Base-by-base conservation (phyloP, 1,284 basidiomycete species). In the Prillingera fragicola region DNA sequence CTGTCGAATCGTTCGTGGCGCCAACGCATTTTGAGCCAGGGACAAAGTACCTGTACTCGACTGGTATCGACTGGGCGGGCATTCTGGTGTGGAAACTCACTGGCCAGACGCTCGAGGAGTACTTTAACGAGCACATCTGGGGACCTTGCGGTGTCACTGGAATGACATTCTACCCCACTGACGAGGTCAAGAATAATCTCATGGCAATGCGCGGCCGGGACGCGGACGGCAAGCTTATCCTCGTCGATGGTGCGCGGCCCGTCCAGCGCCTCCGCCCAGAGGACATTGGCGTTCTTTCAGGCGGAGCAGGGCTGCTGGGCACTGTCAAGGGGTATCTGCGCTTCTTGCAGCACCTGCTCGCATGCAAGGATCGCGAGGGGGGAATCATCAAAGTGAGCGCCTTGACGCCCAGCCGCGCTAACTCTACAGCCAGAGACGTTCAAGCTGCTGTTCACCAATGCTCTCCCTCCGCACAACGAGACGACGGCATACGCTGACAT, bases 31-130 rank as follows among this genome's bases (percentile, higher is more conserved):
- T 53, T 40, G 57, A 66, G 33, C 67, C 65, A 4, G 65, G 63
- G 1, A 56, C 53, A 3, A 38, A 39, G 5, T 69, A 48, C 43
- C 18, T 15, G 23, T 67, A 68, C 52, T 43, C 44, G 8, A 49
- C 50, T 27, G 61, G 62, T 0, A 65, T 68, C 25, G 72, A 73
- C 43, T 69, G 60, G 62, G 55, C 59, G 24, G 69, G 60, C 3
- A 29, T 55, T 38, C 19, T 63, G 35, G 55, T 72, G 29, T 51
- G 55, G 33, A 58, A 68, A 18, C 45, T 59, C 17, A 56, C 54
- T 1, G 63, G 62, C 2, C 26, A 45, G 17, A 41, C 41, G 1
- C 55, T 70, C 6, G 63, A 65, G 34, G 57, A 56, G 1, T 65
- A 60, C 41, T 62, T 50, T 36, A 35, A 38, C 14, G n/a, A 41